Evolutionary conservation across 2,329 filamentous ascomycete species (phyloP).

Genomic region (Madurella fahalii): DNA sequence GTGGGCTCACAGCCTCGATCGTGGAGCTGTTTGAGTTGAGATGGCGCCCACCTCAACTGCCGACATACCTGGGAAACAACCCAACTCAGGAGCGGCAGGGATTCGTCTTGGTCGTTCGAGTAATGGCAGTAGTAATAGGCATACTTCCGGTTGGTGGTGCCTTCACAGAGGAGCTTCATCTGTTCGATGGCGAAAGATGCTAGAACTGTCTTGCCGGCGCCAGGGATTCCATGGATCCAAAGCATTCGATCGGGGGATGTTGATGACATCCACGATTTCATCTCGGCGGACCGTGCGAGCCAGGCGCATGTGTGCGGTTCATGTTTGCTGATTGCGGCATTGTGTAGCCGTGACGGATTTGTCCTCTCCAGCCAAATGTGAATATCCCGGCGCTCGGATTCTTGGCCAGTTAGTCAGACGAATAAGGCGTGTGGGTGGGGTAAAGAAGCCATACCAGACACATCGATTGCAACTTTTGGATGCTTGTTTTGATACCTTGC

Average conservation of each 20-base stretch:
- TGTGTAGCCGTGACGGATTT: conserved; percentile 14
- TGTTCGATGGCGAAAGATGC: conserved; percentile 14
- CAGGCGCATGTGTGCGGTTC: conserved; percentile 10
- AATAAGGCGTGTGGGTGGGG: conserved; percentile 42
- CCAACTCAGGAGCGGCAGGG: conserved; percentile 21
- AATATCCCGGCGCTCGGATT: background rate
- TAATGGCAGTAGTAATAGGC: conserved; percentile 26
- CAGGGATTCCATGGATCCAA: conserved; percentile 20
- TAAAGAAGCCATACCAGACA: background rate
- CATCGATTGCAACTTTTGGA: background rate
- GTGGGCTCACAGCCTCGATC: conserved; percentile 11
- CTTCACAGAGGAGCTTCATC: background rate
- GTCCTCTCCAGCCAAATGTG: conserved; percentile 8
- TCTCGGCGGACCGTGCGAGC: conserved; percentile 4
- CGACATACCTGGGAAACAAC: conserved; percentile 18
- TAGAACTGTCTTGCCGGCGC: conserved; percentile 21
- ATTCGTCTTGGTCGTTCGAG: conserved; percentile 18
- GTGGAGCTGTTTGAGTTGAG: conserved; percentile 6
- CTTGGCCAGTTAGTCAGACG: conserved; percentile 34
- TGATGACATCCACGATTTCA: conserved; percentile 9
- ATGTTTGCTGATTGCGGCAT: conserved; percentile 1
- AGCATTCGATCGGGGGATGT: conserved; percentile 2
- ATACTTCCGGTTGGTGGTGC: background rate
- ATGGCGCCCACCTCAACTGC: conserved; percentile 9
- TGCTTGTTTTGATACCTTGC: background rate